Percentiles rank a stretch among this genome's conserved stretches.
These are phyloP conservation scores for Sphagnum tenellum DNA, from an alignment of 225 moss, liverwort and hornwort genomes.

Conservation along the genomic window DNA sequence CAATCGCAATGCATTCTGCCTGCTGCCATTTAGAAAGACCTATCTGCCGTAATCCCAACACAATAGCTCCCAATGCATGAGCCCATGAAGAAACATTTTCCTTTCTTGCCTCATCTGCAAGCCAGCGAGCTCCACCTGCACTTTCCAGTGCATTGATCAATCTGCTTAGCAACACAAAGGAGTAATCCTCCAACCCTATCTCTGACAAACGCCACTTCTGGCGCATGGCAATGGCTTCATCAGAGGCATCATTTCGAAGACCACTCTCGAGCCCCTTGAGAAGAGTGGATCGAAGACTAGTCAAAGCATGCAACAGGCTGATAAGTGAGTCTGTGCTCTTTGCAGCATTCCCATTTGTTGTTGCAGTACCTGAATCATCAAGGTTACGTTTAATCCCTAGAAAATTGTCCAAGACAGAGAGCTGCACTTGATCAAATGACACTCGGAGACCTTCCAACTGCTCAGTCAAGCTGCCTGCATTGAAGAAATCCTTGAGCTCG, in stretches of 20 bases:
- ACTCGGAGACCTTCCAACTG: constrained; percentile 64
- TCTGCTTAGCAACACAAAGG: constrained; percentile 96
- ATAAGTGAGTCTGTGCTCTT: constrained; percentile 45
- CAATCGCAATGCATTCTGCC: constrained; percentile 76
- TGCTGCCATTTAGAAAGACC: constrained; percentile 75
- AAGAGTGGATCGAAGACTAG: constrained; percentile 53
- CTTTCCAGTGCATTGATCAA: constrained; percentile 67
- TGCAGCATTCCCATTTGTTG: constrained; percentile 14
- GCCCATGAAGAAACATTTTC: constrained; percentile 54
- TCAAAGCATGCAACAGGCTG: constrained; percentile 59
- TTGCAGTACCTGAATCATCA: constrained; percentile 22
- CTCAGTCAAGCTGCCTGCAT: constrained; percentile 90
- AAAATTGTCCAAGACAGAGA: constrained; percentile 51
- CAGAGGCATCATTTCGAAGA: constrained; percentile 77
- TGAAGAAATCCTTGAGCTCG: constrained; percentile 95
- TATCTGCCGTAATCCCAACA: constrained; percentile 77
- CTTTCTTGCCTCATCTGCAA: constrained; percentile 53
- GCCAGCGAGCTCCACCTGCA: constrained; percentile 60
- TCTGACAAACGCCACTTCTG: constrained; percentile 97
- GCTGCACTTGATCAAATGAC: constrained; percentile 54
- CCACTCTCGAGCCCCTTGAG: constrained; percentile 72
- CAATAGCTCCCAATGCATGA: constrained; percentile 62
- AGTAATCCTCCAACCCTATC: constrained; percentile 87
- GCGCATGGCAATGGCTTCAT: constrained; percentile 84
- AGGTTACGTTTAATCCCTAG: constrained; percentile 52